Evolutionary conservation across 2,329 filamentous ascomycete genomes (phyloP).

Genomic region (Aspergillus glaucus): DNA sequence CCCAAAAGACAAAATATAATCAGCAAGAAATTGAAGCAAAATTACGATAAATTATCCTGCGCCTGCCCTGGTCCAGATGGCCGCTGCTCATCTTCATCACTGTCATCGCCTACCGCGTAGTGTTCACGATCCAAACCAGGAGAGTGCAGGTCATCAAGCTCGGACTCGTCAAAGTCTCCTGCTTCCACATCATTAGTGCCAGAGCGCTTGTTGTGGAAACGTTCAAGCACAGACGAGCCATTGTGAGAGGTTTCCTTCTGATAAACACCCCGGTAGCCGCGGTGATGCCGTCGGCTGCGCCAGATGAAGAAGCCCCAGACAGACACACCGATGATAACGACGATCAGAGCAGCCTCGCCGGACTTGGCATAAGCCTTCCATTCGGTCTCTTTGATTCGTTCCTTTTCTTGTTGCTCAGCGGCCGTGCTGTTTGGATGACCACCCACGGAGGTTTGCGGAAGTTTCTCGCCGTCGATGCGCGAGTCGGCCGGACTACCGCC

Average conservation of each 20-base stretch:
- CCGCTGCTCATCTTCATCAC: conserved; percentile 26
- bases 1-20: neutral
- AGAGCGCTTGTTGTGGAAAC: conserved; percentile 40
- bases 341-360: conserved; percentile 75
- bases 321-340: conserved; percentile 67
- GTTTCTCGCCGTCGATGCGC: conserved; percentile 77
- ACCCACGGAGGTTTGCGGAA: conserved; percentile 69
- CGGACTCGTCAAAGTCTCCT: conserved; percentile 56
- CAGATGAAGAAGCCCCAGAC: conserved; percentile 69
- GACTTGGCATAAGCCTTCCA: conserved; percentile 86
- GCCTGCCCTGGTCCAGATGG: conserved; percentile 3
- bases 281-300: conserved; percentile 48
- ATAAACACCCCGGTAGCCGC: conserved; percentile 37
- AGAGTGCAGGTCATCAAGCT: conserved; percentile 50
- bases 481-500: conserved; percentile 74
- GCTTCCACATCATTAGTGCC: conserved; percentile 51
- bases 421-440: conserved; percentile 63
- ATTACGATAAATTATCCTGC: conserved; percentile 4
- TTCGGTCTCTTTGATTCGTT: conserved; percentile 74
- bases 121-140: conserved; percentile 29
- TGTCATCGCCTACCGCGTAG: conserved; percentile 46
- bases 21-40: conserved; percentile 4
- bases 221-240: conserved; percentile 37
- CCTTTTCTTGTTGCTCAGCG: conserved; percentile 60
- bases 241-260: conserved; percentile 35